Evolutionary conservation across 306 rosid species (phyloP).

Genomic region (Castanea sativa): DNA sequence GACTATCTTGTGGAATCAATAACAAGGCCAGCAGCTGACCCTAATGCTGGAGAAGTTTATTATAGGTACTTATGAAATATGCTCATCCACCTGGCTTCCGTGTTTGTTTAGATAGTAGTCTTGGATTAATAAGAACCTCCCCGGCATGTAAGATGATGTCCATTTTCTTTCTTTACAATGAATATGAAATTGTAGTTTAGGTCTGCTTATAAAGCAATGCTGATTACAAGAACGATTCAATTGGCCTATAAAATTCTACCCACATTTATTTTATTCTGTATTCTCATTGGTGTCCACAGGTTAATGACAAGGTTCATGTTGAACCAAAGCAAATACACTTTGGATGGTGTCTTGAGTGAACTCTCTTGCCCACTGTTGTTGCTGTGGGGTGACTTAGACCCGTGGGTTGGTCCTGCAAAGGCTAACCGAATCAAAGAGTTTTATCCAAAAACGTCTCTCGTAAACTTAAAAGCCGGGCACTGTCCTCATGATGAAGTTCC

Average conservation of each 20-base stretch:
- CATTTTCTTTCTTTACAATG: background rate
- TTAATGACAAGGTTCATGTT: slow-evolving; percentile 85
- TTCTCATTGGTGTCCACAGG: slow-evolving; percentile 36
- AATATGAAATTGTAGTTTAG: background rate
- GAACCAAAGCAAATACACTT: slow-evolving; percentile 76
- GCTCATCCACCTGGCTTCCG: background rate
- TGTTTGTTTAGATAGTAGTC: too few relatives aligned
- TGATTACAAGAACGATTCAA: too few relatives aligned
- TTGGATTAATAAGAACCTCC: background rate
- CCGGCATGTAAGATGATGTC: background rate
- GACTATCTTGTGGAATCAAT: slow-evolving; percentile 92
- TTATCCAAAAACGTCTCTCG: slow-evolving; percentile 73
- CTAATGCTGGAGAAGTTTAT: slow-evolving; percentile 89
- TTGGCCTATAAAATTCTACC: background rate
- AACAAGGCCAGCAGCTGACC: slow-evolving; percentile 82
- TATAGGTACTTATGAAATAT: slow-evolving; percentile 55
- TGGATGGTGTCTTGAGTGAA: slow-evolving; percentile 62
- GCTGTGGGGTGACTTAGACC: slow-evolving; percentile 96
- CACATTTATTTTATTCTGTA: background rate
- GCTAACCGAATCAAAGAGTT: slow-evolving; percentile 71
- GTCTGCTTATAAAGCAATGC: background rate
- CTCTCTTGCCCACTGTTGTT: slow-evolving; percentile 77
- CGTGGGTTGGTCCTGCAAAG: slow-evolving; percentile 94
- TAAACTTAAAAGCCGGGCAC: slow-evolving; percentile 83
- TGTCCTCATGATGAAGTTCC: slow-evolving; percentile 94